Percentiles rank a stretch among this genome's conserved stretches.
Evolutionary conservation across 345 rosid species (phyloP).

Genomic region (Euphorbia lathyris): DNA sequence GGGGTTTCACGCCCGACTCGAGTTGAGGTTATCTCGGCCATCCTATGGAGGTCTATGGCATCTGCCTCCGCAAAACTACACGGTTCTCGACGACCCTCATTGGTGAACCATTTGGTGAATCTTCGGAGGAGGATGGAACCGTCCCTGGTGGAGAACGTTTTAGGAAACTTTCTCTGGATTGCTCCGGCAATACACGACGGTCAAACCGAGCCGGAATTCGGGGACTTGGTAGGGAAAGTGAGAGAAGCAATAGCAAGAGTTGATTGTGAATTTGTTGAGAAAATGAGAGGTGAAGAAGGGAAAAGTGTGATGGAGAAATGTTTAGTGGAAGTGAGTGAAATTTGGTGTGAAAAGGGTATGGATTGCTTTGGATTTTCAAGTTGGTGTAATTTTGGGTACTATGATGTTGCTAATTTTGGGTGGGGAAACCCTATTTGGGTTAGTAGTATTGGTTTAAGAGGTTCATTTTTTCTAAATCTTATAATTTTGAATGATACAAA

Average conservation of each 20-base stretch:
- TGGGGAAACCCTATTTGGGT: slow-evolving; percentile 47
- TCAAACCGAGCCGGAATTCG: slow-evolving; percentile 12
- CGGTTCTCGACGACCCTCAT: slow-evolving; percentile 24
- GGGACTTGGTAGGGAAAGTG: slow-evolving; percentile 25
- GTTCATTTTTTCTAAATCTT: slow-evolving; percentile 31
- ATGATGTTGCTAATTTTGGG: slow-evolving; percentile 31
- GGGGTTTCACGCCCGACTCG: slow-evolving; percentile 19
- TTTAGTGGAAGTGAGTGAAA: slow-evolving; percentile 12
- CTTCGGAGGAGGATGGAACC: slow-evolving; percentile 34
- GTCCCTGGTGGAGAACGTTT: slow-evolving; percentile 15
- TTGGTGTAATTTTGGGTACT: slow-evolving; percentile 38
- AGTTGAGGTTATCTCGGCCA: slow-evolving; percentile 18
- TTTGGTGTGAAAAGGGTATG: slow-evolving; percentile 10
- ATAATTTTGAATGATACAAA: slow-evolving; percentile 36
- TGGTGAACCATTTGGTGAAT: slow-evolving; percentile 33
- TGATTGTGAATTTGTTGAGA: slow-evolving; percentile 24
- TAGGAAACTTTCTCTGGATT: slow-evolving; percentile 34
- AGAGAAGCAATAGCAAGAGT: slow-evolving; percentile 29
- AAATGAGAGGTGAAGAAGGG: slow-evolving; percentile 19
- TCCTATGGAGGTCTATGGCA: slow-evolving; percentile 27
- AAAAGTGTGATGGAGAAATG: slow-evolving; percentile 14
- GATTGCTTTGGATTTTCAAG: slow-evolving; percentile 32
- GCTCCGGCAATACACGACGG: slow-evolving; percentile 20
- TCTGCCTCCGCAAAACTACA: slow-evolving; percentile 17
- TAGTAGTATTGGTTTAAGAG: slow-evolving; percentile 22